Evolutionary conservation across 495 filamentous ascomycete species (phyloP).

Genomic region (Hyaloscypha finlandica): DNA sequence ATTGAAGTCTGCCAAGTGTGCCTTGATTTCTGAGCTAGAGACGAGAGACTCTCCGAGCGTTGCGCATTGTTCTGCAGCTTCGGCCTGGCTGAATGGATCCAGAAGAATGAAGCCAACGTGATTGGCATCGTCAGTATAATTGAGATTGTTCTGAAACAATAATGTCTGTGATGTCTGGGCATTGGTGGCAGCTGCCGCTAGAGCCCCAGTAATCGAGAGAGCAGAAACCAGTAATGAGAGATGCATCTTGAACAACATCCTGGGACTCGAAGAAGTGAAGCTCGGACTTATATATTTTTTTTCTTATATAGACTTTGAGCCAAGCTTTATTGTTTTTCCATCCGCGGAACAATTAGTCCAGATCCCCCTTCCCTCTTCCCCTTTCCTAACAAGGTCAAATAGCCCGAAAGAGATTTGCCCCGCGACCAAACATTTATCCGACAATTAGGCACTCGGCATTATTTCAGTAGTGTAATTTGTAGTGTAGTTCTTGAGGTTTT

Average conservation of each 20-base stretch:
- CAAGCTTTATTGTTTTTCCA: slow-evolving; percentile 1
- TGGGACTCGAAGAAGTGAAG: background rate
- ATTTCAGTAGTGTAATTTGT: background rate
- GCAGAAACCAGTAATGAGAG: background rate
- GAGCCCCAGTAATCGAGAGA: background rate
- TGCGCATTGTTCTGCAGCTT: slow-evolving; percentile 41
- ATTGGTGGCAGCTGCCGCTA: background rate
- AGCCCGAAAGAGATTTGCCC: background rate
- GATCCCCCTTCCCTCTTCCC: background rate
- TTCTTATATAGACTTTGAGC: background rate
- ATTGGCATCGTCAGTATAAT: slow-evolving; percentile 46
- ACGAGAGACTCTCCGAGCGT: slow-evolving; percentile 46
- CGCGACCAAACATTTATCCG: background rate
- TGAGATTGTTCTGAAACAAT: slow-evolving; percentile 51
- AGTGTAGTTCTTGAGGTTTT: background rate
- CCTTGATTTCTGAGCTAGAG: slow-evolving; percentile 36
- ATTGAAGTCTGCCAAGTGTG: slow-evolving; percentile 40
- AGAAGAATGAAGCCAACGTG: slow-evolving; percentile 47
- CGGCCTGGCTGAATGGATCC: slow-evolving; percentile 36
- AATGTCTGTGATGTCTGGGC: slow-evolving; percentile 39
- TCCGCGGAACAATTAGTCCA: background rate
- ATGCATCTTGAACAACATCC: background rate
- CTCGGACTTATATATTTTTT: background rate
- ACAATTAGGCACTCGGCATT: background rate
- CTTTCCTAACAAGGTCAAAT: background rate